Percentiles rank a stretch among this genome's conserved stretches.
Evolutionary conservation across 345 rosid species (phyloP).

Genomic region (Lumnitzera racemosa): DNA sequence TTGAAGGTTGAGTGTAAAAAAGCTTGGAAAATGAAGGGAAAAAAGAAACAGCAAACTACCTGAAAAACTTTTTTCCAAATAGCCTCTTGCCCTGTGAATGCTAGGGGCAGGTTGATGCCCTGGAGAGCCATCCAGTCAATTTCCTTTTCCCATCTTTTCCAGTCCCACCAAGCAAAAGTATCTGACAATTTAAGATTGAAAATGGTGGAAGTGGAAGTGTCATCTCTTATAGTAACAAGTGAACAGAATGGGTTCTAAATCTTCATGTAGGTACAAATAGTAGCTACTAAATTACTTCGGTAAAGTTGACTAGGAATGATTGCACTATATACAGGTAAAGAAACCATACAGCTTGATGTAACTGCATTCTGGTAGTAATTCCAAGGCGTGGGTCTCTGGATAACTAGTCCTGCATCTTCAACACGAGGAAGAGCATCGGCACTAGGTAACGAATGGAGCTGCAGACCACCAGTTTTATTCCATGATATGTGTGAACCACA

Average conservation of each 20-base stretch:
- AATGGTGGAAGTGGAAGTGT: too few species aligned
- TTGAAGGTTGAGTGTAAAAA: background rate
- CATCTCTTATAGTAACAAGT: background rate
- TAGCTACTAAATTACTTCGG: too few species aligned
- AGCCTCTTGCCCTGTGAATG: conserved; percentile 72
- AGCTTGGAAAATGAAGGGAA: background rate
- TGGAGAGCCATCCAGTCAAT: conserved; percentile 83
- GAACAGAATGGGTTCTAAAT: background rate
- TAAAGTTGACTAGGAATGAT: conserved; percentile 2
- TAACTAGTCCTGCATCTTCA: conserved; percentile 36
- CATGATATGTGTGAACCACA: conserved; percentile 63
- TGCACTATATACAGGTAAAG: background rate
- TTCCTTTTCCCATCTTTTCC: conserved; percentile 75
- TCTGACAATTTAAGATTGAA: conserved; percentile 19
- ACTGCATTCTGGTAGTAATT: conserved; percentile 81
- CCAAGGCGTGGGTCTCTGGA: conserved; percentile 54
- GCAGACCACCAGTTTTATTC: conserved; percentile 66
- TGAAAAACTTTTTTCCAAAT: conserved; percentile 63
- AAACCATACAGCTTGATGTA: conserved; percentile 60
- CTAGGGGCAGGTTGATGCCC: conserved; percentile 65
- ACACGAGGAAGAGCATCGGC: conserved; percentile 46
- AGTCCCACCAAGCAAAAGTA: conserved; percentile 78
- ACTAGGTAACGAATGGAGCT: conserved; percentile 34
- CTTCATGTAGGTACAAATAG: too few species aligned
- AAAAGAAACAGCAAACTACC: conserved; percentile 20